Conservation (phyloP, 805 yeast genomes). For the Kodamaea hsintzibuensis region DNA sequence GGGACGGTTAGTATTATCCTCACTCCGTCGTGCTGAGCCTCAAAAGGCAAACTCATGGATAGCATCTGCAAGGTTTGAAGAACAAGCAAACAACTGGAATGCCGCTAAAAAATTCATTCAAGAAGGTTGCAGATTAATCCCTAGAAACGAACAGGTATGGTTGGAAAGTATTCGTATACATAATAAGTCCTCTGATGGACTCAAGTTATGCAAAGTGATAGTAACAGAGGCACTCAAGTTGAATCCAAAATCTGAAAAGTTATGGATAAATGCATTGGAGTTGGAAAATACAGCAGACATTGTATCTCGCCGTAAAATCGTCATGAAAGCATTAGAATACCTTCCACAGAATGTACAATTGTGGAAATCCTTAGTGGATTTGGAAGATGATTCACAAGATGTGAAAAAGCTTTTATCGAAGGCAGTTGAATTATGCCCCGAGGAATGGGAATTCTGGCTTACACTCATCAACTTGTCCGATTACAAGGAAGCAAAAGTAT, state of each 20-base stretch:
- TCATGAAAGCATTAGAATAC: constrained; percentile 70
- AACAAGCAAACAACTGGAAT: constrained; percentile 53
- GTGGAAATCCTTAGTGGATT: constrained; percentile 68
- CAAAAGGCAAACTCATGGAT: constrained; percentile 79
- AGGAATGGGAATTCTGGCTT: constrained; percentile 66
- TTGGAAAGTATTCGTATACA: constrained; percentile 72
- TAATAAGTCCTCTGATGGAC: constrained; percentile 38
- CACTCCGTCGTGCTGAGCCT: constrained; percentile 73
- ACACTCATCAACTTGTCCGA: constrained; percentile 49
- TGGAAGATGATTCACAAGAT: constrained; percentile 55
- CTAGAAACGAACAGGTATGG: constrained; percentile 76
- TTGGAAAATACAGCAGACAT: constrained; percentile 55
- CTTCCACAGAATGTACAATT: constrained; percentile 56
- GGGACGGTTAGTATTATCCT: constrained; percentile 60
- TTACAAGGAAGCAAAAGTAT: constrained; percentile 50
- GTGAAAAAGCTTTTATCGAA: constrained; percentile 55
- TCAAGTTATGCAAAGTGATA: constrained; percentile 52
- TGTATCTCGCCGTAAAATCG: constrained; percentile 52
- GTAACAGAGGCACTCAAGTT: constrained; percentile 64
- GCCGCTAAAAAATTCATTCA: constrained; percentile 61
- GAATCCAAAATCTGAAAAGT: constrained; percentile 53
- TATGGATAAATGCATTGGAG: constrained; percentile 75
- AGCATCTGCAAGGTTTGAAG: constrained; percentile 79
- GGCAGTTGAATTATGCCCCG: constrained; percentile 70
- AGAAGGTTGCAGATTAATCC: constrained; percentile 75